Evolutionary conservation across 805 yeast genomes (phyloP), one percentile per base, ranked within the genome.

Genomic region (Tetrapisispora fleetii): DNA sequence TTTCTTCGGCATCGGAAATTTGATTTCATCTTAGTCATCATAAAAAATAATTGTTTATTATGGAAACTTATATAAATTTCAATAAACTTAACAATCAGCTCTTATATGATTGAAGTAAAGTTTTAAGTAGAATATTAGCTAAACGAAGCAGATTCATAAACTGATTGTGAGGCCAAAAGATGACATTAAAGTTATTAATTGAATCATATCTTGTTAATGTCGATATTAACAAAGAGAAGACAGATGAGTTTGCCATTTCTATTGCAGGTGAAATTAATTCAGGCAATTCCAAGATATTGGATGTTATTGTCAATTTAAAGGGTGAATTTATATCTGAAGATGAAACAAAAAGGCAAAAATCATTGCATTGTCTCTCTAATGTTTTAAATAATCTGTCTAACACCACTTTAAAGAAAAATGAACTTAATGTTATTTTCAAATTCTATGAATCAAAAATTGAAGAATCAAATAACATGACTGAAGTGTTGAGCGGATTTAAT

Each of bases 381-480:
- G 66, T 71, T 1, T 52, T 78, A 27, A 50, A 54, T 2, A 54
- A 58, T 14, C 50, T 75, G 3, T 50, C 65, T 0, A 37, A 55
- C 0, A 54, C 60, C 6, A 57, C 56, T 10, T 60, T 78, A 21
- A 56, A 62, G 14, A 59, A 65, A 9, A 71, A 72, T 47, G 77
- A 74, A 42, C 57, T 69, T 4, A 57, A 64, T 14, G 74, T 71
- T 8, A 54, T 71, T 16, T 64, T 62, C 27, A 59, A 75, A 6
- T 91, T 91, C 62, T 75, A 79, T 48, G 51, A 74, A 16, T 79
- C 80, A 17, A 83, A 91, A 54, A 63, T 87, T 21, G 84, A 80
- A 13, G 96, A 89, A 58, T 70, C 73, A 16, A 64, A 71, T 3
- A 73, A 83, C 40, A 58, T 79, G 30, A 67, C 67, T 37, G 77